Evolutionary conservation across 768 basidiomycete species (phyloP).

Genomic region (Lactarius akahatsu): DNA sequence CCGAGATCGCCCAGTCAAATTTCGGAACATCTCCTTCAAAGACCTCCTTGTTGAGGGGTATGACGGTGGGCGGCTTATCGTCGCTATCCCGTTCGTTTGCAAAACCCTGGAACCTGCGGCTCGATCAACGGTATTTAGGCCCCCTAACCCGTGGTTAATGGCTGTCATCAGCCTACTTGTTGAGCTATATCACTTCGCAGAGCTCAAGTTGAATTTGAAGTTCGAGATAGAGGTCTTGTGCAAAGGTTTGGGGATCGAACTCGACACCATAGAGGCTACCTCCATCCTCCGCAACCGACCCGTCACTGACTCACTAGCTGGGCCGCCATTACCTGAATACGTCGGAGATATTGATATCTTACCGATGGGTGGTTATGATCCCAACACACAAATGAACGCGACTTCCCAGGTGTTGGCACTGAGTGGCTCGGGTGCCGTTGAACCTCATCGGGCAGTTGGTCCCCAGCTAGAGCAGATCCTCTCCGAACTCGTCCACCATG

Average conservation of each 20-base stretch:
- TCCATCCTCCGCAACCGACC: slow-evolving; percentile 79
- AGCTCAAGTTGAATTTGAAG: slow-evolving; percentile 93
- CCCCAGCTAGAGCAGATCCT: slow-evolving; percentile 83
- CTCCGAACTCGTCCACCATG: slow-evolving; percentile 61
- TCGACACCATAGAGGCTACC: slow-evolving; percentile 82
- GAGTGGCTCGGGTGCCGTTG: slow-evolving; percentile 57
- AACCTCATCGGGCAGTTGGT: slow-evolving; percentile 65
- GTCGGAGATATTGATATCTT: slow-evolving; percentile 77
- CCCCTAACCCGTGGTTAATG: slow-evolving; percentile 99
- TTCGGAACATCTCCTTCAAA: slow-evolving; percentile 94
- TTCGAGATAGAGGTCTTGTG: slow-evolving; percentile 98
- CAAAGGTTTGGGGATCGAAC: slow-evolving; percentile 84
- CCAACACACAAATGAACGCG: slow-evolving; percentile 44
- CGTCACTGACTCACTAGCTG: slow-evolving; percentile 52
- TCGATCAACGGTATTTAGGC: slow-evolving; percentile 88
- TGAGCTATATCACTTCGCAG: slow-evolving; percentile 96
- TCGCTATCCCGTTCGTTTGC: slow-evolving; percentile 98
- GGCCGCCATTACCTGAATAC: slow-evolving; percentile 73
- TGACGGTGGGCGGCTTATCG: slow-evolving; percentile 84
- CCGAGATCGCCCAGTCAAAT: slow-evolving; percentile 86
- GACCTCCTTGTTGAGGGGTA: slow-evolving; percentile 96
- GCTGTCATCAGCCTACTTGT: slow-evolving; percentile 87
- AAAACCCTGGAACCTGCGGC: slow-evolving; percentile 90
- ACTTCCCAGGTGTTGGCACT: slow-evolving; percentile 66
- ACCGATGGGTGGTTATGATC: slow-evolving; percentile 71